Percentiles rank a stretch among this genome's conserved stretches.
phyloP scores from a whole-genome alignment of 2,329 filamentous ascomycete genomes.

The Cylindrodendrum hubeiense region DNA sequence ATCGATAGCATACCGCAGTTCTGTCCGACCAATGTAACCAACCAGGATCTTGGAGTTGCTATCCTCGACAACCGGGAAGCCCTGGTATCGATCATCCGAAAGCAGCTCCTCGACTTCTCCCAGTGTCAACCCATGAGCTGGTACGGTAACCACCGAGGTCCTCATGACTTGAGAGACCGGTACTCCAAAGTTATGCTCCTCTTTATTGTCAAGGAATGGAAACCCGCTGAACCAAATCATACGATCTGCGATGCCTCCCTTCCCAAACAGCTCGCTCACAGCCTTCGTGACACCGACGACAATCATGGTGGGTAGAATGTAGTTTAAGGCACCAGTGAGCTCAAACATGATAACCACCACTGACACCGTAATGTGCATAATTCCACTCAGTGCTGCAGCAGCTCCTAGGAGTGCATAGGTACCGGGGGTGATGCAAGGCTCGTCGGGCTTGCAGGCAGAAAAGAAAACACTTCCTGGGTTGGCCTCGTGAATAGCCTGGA shows the following conservation, averaged over 20 bases:
- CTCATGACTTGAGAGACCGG: constrained; percentile 94
- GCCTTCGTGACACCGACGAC: constrained; percentile 97
- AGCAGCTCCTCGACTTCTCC: constrained; percentile 83
- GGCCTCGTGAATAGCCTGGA: constrained; percentile 88
- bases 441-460: constrained; percentile 87
- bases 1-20: constrained; percentile 91
- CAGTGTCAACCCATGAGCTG: constrained; percentile 79
- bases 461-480: constrained; percentile 89
- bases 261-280: constrained; percentile 90
- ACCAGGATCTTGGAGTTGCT: constrained; percentile 77
- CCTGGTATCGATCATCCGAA: constrained; percentile 84
- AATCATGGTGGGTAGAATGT: constrained; percentile 98
- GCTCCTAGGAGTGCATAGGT: constrained; percentile 97
- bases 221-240: constrained; percentile 99
- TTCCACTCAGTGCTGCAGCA: constrained; percentile 90
- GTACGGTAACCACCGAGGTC: constrained; percentile 78
- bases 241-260: constrained; percentile 94
- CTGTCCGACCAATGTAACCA: constrained; percentile 93
- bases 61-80: constrained; percentile 91
- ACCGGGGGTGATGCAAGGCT: constrained; percentile 95
- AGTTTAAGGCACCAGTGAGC: constrained; percentile 94
- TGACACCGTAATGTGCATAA: constrained; percentile 98
- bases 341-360: constrained; percentile 99
- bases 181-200: constrained; percentile 96
- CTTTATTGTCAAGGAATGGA: constrained; percentile 96